A percentile compares a stretch with the other conserved stretches of the same genome.
phyloP scores from a whole-genome alignment of 306 rosid genomes.

The Malus fusca region DNA sequence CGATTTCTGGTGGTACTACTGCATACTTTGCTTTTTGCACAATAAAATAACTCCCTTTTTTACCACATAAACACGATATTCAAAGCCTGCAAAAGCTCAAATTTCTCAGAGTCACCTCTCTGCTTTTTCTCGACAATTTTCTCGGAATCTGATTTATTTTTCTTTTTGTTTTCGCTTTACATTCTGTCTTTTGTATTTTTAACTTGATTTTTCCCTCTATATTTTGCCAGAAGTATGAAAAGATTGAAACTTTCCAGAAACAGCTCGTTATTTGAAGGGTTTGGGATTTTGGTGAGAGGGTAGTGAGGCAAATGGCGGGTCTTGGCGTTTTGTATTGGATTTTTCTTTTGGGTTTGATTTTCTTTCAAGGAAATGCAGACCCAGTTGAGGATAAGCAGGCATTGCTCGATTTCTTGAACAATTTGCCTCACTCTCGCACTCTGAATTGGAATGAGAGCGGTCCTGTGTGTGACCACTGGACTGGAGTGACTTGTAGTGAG shows the following conservation, averaged over 20 bases:
- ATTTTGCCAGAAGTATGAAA: conserved; percentile 12
- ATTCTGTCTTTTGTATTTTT: conserved; percentile 17
- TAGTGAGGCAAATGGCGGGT: conserved; percentile 27
- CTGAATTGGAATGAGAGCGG: conserved; percentile 60
- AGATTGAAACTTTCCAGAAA: conserved; percentile 26
- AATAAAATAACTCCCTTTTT: conserved; percentile 31
- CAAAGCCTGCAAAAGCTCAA: conserved; percentile 47
- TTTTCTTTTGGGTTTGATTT: conserved; percentile 32
- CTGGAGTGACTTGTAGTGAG: conserved; percentile 58
- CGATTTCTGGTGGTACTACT: conserved; percentile 24
- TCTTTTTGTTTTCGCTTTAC: conserved; percentile 17
- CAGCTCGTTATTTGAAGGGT: conserved; percentile 36
- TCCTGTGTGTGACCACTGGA: conserved; percentile 59
- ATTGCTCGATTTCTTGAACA: conserved; percentile 50
- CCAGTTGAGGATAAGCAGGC: conserved; percentile 65
- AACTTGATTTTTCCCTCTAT: neutral
- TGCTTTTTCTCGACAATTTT: conserved; percentile 62
- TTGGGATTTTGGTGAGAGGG: neutral
- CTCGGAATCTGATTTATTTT: conserved; percentile 46
- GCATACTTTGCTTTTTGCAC: conserved; percentile 17
- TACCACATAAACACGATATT: conserved; percentile 23
- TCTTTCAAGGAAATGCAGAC: conserved; percentile 46
- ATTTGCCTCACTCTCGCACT: conserved; percentile 51
- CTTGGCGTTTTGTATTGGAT: conserved; percentile 26
- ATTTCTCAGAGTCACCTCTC: conserved; percentile 41